Conservation (phyloP, 2,329 filamentous ascomycete genomes). For the Talaromyces sp. region DNA sequence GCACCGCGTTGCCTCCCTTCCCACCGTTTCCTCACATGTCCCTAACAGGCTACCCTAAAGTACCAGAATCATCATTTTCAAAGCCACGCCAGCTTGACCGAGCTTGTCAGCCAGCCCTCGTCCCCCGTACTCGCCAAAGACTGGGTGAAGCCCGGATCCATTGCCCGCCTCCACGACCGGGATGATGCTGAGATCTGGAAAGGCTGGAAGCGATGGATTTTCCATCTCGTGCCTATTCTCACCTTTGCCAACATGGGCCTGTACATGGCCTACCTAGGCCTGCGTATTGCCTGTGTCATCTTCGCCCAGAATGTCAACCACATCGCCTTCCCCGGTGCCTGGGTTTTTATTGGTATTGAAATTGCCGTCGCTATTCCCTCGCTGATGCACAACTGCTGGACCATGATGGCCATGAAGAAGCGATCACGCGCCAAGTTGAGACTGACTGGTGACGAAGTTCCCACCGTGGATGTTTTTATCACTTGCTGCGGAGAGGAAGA, state of each 20-base stretch:
- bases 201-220: slow-evolving; percentile 33
- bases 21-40: background rate
- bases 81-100: slow-evolving; percentile 29
- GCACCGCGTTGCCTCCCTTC: background rate
- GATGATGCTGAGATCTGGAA: slow-evolving; percentile 34
- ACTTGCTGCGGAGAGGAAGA: slow-evolving; percentile 42
- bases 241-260: slow-evolving; percentile 29
- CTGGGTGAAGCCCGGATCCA: slow-evolving; percentile 33
- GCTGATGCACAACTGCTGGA: slow-evolving; percentile 55
- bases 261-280: slow-evolving; percentile 44
- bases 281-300: slow-evolving; percentile 51
- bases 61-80: slow-evolving; percentile 21
- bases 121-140: slow-evolving; percentile 28
- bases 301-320: slow-evolving; percentile 42
- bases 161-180: slow-evolving; percentile 29
- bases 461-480: slow-evolving; percentile 40
- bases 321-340: slow-evolving; percentile 46
- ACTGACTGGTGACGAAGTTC: slow-evolving; percentile 26
- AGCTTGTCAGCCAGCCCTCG: slow-evolving; percentile 25
- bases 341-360: slow-evolving; percentile 55
- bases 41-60: slow-evolving; percentile 8
- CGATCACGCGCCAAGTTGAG: slow-evolving; percentile 49
- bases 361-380: slow-evolving; percentile 50
- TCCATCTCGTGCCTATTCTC: slow-evolving; percentile 29
- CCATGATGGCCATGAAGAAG: slow-evolving; percentile 53